A percentile compares a stretch with the other conserved stretches of the same genome.
Evolutionary conservation across 2,329 filamentous ascomycete species (phyloP).

Genomic region (Xylaria sp.): DNA sequence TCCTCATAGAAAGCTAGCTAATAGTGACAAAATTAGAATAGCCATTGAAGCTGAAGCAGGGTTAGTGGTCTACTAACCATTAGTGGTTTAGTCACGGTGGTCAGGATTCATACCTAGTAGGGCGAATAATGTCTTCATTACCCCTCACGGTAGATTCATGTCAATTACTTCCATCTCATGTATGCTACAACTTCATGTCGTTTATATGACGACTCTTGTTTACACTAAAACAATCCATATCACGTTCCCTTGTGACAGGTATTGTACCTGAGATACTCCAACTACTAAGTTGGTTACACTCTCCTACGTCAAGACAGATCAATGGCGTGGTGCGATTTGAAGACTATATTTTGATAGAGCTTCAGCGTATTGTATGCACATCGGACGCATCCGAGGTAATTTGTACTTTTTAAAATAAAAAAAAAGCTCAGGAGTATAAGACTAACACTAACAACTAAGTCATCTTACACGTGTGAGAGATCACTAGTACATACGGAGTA

Average conservation of each 20-base stretch:
- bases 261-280: not conserved
- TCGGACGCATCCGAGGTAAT: not conserved
- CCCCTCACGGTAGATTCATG: too few species aligned
- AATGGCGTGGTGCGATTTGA: not conserved
- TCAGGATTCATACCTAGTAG: not conserved
- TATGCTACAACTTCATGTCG: too few species aligned
- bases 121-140: too few species aligned
- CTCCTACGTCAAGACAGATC: not conserved
- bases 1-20: too few species aligned
- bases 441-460: not conserved
- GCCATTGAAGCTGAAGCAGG: too few species aligned
- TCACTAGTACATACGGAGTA: not conserved
- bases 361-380: not conserved
- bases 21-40: too few species aligned
- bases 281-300: not conserved
- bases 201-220: too few species aligned
- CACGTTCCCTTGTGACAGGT: not conserved
- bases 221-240: too few species aligned
- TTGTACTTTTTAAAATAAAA: not conserved
- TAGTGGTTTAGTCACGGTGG: not conserved
- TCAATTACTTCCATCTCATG: too few species aligned
- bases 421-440: not conserved
- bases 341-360: not conserved
- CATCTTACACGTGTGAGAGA: not conserved
- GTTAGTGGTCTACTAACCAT: not conserved